Percentiles rank a stretch among this genome's conserved stretches.
Evolutionary conservation across 208 protist genomes (phyloP).

Genomic region (Herpetomonas samuelpessoai): DNA sequence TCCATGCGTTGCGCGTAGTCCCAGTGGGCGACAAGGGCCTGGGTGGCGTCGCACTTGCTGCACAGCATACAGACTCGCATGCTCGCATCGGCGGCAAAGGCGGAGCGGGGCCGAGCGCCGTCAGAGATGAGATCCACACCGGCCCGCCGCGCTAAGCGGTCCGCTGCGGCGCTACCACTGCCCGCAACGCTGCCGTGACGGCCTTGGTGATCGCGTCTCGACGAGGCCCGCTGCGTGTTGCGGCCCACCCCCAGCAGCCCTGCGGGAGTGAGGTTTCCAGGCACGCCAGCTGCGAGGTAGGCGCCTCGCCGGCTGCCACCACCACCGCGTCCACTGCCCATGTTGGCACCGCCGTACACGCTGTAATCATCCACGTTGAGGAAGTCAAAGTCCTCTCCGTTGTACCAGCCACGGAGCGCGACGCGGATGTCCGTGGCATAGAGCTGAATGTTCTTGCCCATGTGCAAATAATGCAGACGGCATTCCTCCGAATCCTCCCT

Average conservation of each 20-base stretch:
- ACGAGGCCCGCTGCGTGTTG: not conserved
- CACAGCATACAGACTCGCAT: slow-evolving; percentile 31
- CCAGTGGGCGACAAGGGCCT: slow-evolving; percentile 39
- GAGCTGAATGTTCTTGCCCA: slow-evolving; percentile 37
- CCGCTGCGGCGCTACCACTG: not conserved
- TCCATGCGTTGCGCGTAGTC: slow-evolving; percentile 29
- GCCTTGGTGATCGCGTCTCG: not conserved
- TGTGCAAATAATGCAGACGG: slow-evolving; percentile 31
- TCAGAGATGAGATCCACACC: slow-evolving; percentile 10
- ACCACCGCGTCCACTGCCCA: not conserved
- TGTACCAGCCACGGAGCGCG: slow-evolving; percentile 39
- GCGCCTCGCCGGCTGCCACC: not conserved
- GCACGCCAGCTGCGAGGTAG: too few species aligned
- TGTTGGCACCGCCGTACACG: slow-evolving; percentile 4
- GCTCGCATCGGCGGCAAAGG: slow-evolving; percentile 21
- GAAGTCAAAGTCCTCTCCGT: slow-evolving; percentile 50
- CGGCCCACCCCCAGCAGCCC: not conserved
- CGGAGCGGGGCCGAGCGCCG: slow-evolving; percentile 18
- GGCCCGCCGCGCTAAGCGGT: not conserved
- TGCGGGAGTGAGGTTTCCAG: too few species aligned
- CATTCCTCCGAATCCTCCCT: slow-evolving; percentile 28
- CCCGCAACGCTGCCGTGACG: not conserved
- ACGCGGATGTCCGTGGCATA: slow-evolving; percentile 44
- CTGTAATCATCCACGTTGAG: slow-evolving; percentile 13
- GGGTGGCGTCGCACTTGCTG: slow-evolving; percentile 25